Percentiles rank a stretch among this genome's conserved stretches.
These are phyloP conservation scores for Aspergillus sp. DNA, from an alignment of 2,329 filamentous ascomycete genomes.

Conservation along the genomic window DNA sequence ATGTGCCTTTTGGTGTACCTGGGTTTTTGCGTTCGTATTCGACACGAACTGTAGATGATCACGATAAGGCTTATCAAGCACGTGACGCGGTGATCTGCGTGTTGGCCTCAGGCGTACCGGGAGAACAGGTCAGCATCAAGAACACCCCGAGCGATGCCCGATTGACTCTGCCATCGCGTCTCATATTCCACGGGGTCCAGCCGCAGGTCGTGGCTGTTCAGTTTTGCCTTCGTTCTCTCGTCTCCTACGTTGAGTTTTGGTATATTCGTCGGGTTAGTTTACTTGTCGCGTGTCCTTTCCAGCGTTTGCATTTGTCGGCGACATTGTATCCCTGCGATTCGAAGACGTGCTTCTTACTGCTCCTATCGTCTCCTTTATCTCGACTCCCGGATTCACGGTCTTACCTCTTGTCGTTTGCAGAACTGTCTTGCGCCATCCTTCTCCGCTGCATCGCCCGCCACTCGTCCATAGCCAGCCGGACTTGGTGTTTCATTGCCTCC, in stretches of 20 bases:
- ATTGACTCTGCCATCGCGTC: not conserved
- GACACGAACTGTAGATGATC: too few relatives aligned
- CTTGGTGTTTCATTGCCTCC: not conserved
- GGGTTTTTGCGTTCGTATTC: too few relatives aligned
- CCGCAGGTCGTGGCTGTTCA: not conserved
- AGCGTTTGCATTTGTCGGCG: not conserved
- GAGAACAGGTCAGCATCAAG: constrained; percentile 9
- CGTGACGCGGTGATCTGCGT: constrained; percentile 13
- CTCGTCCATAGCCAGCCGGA: not conserved
- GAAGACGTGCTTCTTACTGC: not conserved
- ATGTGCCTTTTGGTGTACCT: not conserved
- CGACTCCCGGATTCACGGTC: not conserved
- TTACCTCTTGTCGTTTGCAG: not conserved
- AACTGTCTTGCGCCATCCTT: not conserved
- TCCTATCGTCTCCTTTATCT: not conserved
- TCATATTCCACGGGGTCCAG: not conserved
- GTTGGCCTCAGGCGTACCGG: constrained; percentile 3
- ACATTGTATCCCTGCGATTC: not conserved
- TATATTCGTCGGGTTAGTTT: not conserved
- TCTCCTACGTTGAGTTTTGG: not conserved
- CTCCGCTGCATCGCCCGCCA: too few relatives aligned
- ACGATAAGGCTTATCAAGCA: constrained; percentile 11
- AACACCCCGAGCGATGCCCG: not conserved
- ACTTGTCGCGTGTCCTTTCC: too few relatives aligned
- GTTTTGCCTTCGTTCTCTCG: not conserved